phyloP scores from a whole-genome alignment of 305 asterid genomes.

The Plantago lanceolata region DNA sequence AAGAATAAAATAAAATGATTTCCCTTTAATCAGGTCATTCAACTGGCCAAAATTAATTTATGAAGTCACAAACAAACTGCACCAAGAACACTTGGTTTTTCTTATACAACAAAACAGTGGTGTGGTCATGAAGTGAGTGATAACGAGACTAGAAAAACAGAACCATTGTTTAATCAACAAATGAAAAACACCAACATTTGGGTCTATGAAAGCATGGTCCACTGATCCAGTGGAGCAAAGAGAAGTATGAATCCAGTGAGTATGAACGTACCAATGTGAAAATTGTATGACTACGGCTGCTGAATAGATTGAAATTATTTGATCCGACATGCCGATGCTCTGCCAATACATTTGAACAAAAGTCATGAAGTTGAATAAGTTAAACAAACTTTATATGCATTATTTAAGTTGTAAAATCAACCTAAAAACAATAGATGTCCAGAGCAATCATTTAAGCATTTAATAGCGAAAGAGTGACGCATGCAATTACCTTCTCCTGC shows the following conservation, averaged over 20 bases:
- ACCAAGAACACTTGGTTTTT: no score
- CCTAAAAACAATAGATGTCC: neutral
- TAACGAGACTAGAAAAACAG: neutral
- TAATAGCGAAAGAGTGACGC: conserved; percentile 11
- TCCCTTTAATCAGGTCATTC: no score
- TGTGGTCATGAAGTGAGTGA: neutral
- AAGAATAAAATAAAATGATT: no score
- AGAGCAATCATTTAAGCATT: neutral
- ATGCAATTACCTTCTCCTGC: conserved; percentile 85
- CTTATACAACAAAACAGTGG: no score
- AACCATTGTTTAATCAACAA: neutral
- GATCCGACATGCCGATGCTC: conserved; percentile 99
- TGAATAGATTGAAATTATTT: conserved; percentile 90
- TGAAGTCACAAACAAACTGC: no score
- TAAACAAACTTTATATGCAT: neutral
- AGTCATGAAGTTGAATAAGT: conserved; percentile 21
- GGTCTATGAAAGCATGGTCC: neutral
- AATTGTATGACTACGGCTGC: conserved; percentile 99
- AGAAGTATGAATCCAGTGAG: conserved; percentile 16
- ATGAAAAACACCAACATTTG: conserved; percentile 6
- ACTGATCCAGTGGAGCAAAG: neutral
- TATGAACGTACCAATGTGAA: conserved; percentile 73
- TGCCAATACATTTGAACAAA: conserved; percentile 43
- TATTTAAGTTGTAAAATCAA: conserved; percentile 7
- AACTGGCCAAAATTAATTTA: no score